phyloP scores from a whole-genome alignment of 495 filamentous ascomycete genomes.

The Tuber calosporum region DNA sequence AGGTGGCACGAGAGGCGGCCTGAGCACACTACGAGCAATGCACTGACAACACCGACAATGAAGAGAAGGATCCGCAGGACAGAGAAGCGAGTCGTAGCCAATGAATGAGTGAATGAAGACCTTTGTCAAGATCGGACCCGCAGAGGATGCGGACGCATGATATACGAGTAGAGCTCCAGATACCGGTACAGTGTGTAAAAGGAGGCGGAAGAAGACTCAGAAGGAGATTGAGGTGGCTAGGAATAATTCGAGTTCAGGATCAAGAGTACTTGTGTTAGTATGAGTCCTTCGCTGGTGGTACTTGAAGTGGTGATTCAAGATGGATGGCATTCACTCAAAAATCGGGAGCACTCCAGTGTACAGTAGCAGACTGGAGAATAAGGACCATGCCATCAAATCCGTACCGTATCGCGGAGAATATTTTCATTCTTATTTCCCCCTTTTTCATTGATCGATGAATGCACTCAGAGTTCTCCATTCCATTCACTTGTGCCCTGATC shows the following conservation, averaged over 20 bases:
- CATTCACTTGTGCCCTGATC: neutral
- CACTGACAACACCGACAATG: neutral
- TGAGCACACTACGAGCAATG: neutral
- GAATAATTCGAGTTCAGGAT: neutral
- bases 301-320: neutral
- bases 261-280: too few species aligned
- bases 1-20: neutral
- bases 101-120: neutral
- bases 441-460: neutral
- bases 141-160: neutral
- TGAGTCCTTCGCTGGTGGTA: too few species aligned
- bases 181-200: neutral
- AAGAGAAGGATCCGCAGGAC: neutral
- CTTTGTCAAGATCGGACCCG: neutral
- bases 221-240: neutral
- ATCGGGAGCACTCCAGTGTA: too few species aligned
- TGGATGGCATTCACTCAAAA: neutral
- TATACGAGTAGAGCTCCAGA: neutral
- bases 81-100: neutral
- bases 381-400: neutral
- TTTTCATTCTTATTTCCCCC: neutral
- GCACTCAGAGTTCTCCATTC: neutral
- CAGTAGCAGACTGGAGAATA: neutral
- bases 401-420: neutral
- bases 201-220: neutral